Conservation (phyloP, 176 grass and related monocot genomes). For the Puya raimondii region DNA sequence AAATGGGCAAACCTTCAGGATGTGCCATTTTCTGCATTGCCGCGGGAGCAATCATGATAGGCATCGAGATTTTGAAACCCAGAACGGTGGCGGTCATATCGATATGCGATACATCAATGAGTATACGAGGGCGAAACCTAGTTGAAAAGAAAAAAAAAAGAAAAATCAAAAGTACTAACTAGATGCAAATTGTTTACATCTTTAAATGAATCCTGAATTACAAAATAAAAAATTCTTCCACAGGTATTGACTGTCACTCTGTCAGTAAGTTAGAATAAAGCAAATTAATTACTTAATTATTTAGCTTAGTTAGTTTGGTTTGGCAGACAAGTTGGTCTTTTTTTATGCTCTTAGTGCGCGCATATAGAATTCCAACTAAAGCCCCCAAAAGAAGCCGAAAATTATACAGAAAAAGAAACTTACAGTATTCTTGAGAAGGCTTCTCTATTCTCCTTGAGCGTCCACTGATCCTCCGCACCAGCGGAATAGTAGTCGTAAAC, state of each 20-base stretch:
- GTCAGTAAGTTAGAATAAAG: no score
- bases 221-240: background rate
- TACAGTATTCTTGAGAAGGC: slow-evolving; percentile 95
- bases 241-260: no score
- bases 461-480: slow-evolving; percentile 95
- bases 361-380: background rate
- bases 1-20: slow-evolving; percentile 45
- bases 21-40: slow-evolving; percentile 99
- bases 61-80: slow-evolving; percentile 87
- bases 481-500: slow-evolving; percentile 89
- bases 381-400: background rate
- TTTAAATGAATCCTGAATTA: background rate
- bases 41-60: slow-evolving; percentile 86
- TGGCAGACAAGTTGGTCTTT: no score
- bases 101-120: slow-evolving; percentile 73
- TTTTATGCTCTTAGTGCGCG: background rate
- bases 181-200: background rate
- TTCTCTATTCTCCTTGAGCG: slow-evolving; percentile 76
- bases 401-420: slow-evolving; percentile 16
- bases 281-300: no score
- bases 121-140: slow-evolving; percentile 72
- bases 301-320: no score
- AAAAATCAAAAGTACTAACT: background rate
- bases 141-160: background rate
- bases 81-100: slow-evolving; percentile 56